Conservation (phyloP, 78 protist genomes). For the Emiliania huxleyi region DNA sequence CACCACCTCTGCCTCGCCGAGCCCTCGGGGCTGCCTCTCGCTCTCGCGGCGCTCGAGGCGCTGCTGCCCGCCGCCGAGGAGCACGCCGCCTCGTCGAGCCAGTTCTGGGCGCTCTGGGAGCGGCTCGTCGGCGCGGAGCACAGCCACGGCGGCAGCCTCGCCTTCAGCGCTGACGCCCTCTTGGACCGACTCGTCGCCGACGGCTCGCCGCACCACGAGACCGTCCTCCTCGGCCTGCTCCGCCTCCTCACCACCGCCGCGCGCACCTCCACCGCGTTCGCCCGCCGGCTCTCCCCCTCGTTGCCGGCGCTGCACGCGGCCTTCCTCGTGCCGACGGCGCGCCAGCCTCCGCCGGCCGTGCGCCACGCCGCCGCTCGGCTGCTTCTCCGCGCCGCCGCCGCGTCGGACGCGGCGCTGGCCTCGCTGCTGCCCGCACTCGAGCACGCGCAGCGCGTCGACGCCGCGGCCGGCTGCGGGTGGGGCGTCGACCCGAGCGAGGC, state of each 20-base stretch:
- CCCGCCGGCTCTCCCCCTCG: background rate
- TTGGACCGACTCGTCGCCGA: background rate
- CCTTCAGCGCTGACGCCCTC: background rate
- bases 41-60: background rate
- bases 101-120: background rate
- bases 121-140: background rate
- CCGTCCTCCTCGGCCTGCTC: background rate
- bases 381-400: background rate
- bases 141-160: background rate
- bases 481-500: background rate
- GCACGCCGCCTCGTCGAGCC: background rate
- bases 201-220: background rate
- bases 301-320: background rate
- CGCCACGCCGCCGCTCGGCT: slow-evolving; percentile 6
- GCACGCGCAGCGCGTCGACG: background rate
- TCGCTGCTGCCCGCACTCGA: no score
- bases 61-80: background rate
- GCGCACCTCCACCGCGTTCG: no score
- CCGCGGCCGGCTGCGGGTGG: background rate
- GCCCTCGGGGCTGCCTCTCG: background rate
- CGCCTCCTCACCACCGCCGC: background rate
- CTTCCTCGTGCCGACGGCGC: background rate
- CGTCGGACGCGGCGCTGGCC: no score
- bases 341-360: slow-evolving; percentile 36
- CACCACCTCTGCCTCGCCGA: background rate